These are phyloP conservation scores for Physcia stellaris DNA, from an alignment of 495 filamentous ascomycete species.

Conservation along the genomic window DNA sequence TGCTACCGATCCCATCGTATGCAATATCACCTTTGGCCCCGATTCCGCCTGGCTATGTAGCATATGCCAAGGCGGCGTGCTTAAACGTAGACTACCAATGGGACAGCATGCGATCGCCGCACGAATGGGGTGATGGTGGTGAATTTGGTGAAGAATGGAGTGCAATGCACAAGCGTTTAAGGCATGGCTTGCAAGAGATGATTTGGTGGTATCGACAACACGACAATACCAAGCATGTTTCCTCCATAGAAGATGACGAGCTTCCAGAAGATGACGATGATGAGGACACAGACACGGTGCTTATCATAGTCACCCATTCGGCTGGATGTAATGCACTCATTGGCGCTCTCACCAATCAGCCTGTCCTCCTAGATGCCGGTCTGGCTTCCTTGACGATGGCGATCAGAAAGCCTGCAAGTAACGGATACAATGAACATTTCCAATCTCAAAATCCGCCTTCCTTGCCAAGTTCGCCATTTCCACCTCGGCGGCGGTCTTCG, in stretches of 20 bases:
- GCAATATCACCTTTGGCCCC: conserved; percentile 65
- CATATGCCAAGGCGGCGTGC: conserved; percentile 85
- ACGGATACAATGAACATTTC: conserved; percentile 17
- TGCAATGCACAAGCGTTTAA: conserved; percentile 79
- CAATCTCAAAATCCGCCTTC: conserved; percentile 13
- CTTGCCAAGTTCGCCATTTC: conserved; percentile 14
- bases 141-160: conserved; percentile 91
- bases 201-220: conserved; percentile 68
- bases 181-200: conserved; percentile 59
- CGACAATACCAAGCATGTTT: conserved; percentile 23
- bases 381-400: conserved; percentile 90
- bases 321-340: conserved; percentile 95
- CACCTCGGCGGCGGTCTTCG: conserved; percentile 14
- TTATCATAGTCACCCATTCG: conserved; percentile 94
- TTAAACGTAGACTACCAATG: conserved; percentile 80
- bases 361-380: conserved; percentile 75
- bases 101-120: conserved; percentile 72
- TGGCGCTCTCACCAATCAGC: conserved; percentile 76
- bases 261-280: conserved; percentile 25
- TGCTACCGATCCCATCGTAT: conserved; percentile 66
- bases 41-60: conserved; percentile 77
- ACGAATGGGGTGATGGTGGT: conserved; percentile 76
- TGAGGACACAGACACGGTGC: conserved; percentile 53
- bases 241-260: conserved; percentile 2
- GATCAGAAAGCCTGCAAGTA: conserved; percentile 42